These are phyloP conservation scores for Coemansia sp. DNA, from an alignment of 192 early-diverging fungal genomes.

Conservation along the genomic window DNA sequence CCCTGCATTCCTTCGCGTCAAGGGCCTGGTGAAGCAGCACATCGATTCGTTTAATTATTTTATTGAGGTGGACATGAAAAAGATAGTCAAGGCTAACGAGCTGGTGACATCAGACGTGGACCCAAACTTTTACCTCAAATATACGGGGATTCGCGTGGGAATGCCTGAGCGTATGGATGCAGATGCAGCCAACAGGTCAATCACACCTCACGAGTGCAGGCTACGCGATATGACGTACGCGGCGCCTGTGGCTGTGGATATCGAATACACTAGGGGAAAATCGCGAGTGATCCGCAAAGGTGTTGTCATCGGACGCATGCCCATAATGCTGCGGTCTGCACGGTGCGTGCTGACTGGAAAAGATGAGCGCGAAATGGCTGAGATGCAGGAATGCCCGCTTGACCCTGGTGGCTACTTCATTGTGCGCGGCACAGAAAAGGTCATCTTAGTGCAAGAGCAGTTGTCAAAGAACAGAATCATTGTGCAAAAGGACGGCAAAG, in stretches of 20 bases:
- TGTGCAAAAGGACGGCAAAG: slow-evolving; percentile 82
- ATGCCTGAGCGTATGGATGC: slow-evolving; percentile 79
- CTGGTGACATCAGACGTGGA: slow-evolving; percentile 91
- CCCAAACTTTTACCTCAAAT: slow-evolving; percentile 89
- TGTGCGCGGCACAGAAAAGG: slow-evolving; percentile 93
- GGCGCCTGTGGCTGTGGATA: slow-evolving; percentile 86
- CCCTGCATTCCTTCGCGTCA: slow-evolving; percentile 95
- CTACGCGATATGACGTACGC: slow-evolving; percentile 95
- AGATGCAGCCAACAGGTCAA: slow-evolving; percentile 65
- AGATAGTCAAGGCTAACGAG: slow-evolving; percentile 91
- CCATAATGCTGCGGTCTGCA: slow-evolving; percentile 91
- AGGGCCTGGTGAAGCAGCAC: slow-evolving; percentile 98
- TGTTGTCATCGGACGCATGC: slow-evolving; percentile 88
- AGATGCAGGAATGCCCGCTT: slow-evolving; percentile 90
- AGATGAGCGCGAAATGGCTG: slow-evolving; percentile 78
- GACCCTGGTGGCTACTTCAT: slow-evolving; percentile 99
- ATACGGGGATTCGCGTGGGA: slow-evolving; percentile 84
- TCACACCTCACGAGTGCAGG: slow-evolving; percentile 95
- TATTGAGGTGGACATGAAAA: slow-evolving; percentile 89
- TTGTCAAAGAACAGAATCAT: slow-evolving; percentile 98
- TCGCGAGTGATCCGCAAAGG: slow-evolving; percentile 77
- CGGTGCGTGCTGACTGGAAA: slow-evolving; percentile 81
- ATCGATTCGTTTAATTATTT: slow-evolving; percentile 99
- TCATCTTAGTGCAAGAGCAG: slow-evolving; percentile 98
- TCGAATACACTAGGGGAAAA: slow-evolving; percentile 86